Evolutionary conservation across 1,284 basidiomycete species (phyloP), one percentile per base, ranked within the genome.

Genomic region (Cystobasidium slooffiae): DNA sequence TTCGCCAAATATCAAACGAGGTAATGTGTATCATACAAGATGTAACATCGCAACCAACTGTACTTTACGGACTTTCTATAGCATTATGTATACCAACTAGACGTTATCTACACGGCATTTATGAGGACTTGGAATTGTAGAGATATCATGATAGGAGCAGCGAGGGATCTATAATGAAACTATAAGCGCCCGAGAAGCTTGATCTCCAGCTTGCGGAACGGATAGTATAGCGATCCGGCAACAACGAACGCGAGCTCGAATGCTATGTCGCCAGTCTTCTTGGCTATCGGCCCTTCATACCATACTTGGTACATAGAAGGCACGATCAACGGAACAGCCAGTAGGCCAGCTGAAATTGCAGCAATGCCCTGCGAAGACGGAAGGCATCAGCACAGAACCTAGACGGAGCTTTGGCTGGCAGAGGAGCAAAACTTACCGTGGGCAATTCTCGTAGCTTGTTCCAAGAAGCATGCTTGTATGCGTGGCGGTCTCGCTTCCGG

Each of bases 181-280:
- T 59, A 68, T 44, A 68, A 8, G 18, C 66, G 24, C 10, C 66
- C 66, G 9, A 68, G 41, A 43, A 72, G 49, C 31, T 47, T 56
- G 18, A 72, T 72, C 31, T 72, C 69, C 43, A 72, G 49, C 7
- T 24, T 47, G 37, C 69, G 69, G 31, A 72, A 64, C 1, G 82
- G 79, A 1, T 79, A 51, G 44, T 81, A 84, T 0, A 82, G 75
- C 8, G 82, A 55, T 31, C 77, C 76, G 1, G 80, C 78, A 1
- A 80, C 77, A 3, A 78, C 78, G 55, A 83, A 77, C 6, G 81
- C 83, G 44, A 82, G 75, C 53, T 83, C 82, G 72, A 84, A 83
- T 0, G 81, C 83, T 6, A 84, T 76, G 73, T 83, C 83, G 4
- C 83, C 83, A 0, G 78, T 75, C 12, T 67, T 59, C 20, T 76